These are phyloP conservation scores for Aquilaria agallochum DNA, from an alignment of 441 rosid species.

Conservation along the genomic window DNA sequence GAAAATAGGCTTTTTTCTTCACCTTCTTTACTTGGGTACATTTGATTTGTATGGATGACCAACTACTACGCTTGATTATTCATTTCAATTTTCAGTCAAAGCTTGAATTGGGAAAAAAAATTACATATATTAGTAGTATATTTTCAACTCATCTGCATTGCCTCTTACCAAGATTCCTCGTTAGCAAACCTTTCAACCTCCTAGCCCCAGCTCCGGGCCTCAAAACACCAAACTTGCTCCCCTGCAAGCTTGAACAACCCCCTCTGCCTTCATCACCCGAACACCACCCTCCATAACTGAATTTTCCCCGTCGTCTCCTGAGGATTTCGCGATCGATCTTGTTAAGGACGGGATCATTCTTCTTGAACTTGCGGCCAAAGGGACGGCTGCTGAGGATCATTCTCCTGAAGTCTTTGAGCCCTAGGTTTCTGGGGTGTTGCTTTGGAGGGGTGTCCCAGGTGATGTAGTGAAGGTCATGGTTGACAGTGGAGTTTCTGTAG, in stretches of 20 bases:
- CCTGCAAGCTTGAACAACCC: constrained; percentile 26
- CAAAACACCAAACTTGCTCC: constrained; percentile 35
- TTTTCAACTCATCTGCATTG: constrained; percentile 50
- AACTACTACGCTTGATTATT: too few species aligned
- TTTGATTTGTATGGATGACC: too few species aligned
- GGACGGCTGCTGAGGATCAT: constrained; percentile 78
- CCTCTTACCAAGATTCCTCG: constrained; percentile 39
- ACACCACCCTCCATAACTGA: constrained; percentile 59
- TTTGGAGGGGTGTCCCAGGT: constrained; percentile 92
- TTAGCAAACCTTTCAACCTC: constrained; percentile 54
- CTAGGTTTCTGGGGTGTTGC: constrained; percentile 72
- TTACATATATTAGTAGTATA: background rate
- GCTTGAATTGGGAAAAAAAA: background rate
- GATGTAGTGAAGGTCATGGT: constrained; percentile 83
- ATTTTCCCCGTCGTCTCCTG: constrained; percentile 31
- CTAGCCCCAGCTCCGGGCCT: constrained; percentile 77
- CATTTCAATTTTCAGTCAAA: too few species aligned
- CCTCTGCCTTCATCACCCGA: constrained; percentile 21
- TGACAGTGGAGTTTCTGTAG: constrained; percentile 72
- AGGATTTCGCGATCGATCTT: constrained; percentile 71
- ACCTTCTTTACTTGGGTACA: too few species aligned
- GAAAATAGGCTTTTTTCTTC: too few species aligned
- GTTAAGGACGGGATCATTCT: constrained; percentile 58
- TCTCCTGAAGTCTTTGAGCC: constrained; percentile 56
- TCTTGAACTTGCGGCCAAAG: constrained; percentile 84